phyloP scores from a whole-genome alignment of 2,329 filamentous ascomycete genomes.

The Pseudocercospora eumusae region DNA sequence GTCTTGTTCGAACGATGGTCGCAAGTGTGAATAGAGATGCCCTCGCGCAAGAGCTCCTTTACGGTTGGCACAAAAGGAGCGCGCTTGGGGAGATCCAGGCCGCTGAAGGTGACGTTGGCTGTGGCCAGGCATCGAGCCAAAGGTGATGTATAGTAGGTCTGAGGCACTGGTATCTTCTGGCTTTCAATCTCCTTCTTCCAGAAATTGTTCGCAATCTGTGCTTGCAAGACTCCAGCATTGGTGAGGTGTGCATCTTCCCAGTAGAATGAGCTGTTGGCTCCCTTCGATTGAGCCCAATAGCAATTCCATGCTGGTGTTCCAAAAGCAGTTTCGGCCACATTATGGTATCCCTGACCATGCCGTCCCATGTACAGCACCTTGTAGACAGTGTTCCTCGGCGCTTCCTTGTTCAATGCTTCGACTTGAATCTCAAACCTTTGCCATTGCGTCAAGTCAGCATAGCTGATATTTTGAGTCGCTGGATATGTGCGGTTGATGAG shows the following conservation, averaged over 20 bases:
- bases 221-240: constrained; percentile 57
- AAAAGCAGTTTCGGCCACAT: constrained; percentile 65
- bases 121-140: constrained; percentile 64
- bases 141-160: constrained; percentile 67
- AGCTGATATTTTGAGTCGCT: constrained; percentile 48
- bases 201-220: constrained; percentile 60
- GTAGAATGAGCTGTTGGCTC: constrained; percentile 59
- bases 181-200: constrained; percentile 58
- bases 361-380: constrained; percentile 70
- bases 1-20: constrained; percentile 61
- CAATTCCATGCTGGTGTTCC: constrained; percentile 68
- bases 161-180: constrained; percentile 61
- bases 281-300: constrained; percentile 65
- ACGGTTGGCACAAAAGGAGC: constrained; percentile 60
- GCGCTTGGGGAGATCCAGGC: constrained; percentile 54
- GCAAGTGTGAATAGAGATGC: constrained; percentile 68
- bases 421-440: constrained; percentile 64
- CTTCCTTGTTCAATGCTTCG: constrained; percentile 55
- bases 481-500: constrained; percentile 64
- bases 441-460: constrained; percentile 61
- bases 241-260: constrained; percentile 68
- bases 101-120: constrained; percentile 62
- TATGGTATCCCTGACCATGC: constrained; percentile 68
- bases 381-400: constrained; percentile 59
- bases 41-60: constrained; percentile 68